These are phyloP conservation scores for Entrophospora sp. DNA, from an alignment of 192 early-diverging fungal genomes.

Conservation along the genomic window DNA sequence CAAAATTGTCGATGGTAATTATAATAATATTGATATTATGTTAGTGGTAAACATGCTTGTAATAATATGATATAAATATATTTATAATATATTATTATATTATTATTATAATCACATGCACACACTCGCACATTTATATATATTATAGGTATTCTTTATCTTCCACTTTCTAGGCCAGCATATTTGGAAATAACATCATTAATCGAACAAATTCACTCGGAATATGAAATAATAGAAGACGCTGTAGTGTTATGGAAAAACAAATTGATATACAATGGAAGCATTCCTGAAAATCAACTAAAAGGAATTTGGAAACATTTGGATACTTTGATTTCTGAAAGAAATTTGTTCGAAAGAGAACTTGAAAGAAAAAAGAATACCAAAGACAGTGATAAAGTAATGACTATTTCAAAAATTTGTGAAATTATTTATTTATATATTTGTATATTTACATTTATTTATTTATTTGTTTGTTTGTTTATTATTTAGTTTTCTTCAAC, in stretches of 20 bases:
- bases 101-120: neutral
- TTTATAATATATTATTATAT: neutral
- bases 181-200: neutral
- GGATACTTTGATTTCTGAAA: neutral
- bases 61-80: no score
- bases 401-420: neutral
- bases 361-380: slow-evolving; percentile 1
- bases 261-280: neutral
- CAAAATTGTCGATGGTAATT: slow-evolving; percentile 16
- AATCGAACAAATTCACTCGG: neutral
- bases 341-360: neutral
- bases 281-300: neutral
- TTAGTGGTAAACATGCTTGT: no score
- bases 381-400: slow-evolving; percentile 14
- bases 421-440: neutral
- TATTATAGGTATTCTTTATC: slow-evolving; percentile 7
- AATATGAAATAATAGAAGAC: slow-evolving; percentile 5
- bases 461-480: neutral
- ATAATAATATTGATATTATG: no score
- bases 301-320: slow-evolving; percentile 9
- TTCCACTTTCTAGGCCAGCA: neutral
- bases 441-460: neutral
- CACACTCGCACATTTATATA: neutral
- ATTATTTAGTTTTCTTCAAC: neutral
- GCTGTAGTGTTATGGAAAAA: slow-evolving; percentile 13